phyloP scores from a whole-genome alignment of 257 asterid genomes.

The Solanum medicagineum region DNA sequence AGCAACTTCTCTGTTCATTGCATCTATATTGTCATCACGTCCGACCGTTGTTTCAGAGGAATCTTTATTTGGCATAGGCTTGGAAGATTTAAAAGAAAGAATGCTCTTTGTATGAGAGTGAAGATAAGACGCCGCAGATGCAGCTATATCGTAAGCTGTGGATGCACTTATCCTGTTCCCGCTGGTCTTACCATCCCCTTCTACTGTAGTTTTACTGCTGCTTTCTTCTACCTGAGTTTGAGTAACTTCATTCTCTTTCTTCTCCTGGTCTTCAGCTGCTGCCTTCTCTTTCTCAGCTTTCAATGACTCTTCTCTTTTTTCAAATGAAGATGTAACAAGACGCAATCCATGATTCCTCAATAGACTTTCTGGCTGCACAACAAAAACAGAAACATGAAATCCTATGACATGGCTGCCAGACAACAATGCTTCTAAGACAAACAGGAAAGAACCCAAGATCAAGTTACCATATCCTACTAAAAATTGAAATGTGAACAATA shows the following conservation, averaged over 20 bases:
- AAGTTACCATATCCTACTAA: neutral
- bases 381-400: neutral
- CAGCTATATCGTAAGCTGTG: conserved; percentile 76
- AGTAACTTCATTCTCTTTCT: conserved; percentile 5
- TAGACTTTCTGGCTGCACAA: conserved; percentile 56
- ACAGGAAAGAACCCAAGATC: neutral
- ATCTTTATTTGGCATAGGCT: conserved; percentile 12
- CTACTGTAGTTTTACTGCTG: conserved; percentile 6
- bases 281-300: conserved; percentile 44
- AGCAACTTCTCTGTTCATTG: conserved; percentile 40
- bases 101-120: conserved; percentile 76
- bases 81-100: conserved; percentile 44
- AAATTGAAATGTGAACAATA: neutral
- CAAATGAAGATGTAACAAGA: conserved; percentile 70
- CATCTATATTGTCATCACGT: conserved; percentile 2
- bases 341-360: conserved; percentile 42
- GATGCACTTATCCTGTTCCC: conserved; percentile 37
- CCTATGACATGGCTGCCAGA: neutral
- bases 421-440: neutral
- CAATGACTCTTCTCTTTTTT: conserved; percentile 58
- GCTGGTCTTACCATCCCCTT: conserved; percentile 5
- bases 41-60: conserved; percentile 2
- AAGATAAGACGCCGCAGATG: conserved; percentile 90
- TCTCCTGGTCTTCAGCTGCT: conserved; percentile 20
- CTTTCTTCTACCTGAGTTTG: conserved; percentile 13